These are phyloP conservation scores for Pseudogymnoascus sp. DNA, from an alignment of 2,329 filamentous ascomycete genomes.

Conservation along the genomic window DNA sequence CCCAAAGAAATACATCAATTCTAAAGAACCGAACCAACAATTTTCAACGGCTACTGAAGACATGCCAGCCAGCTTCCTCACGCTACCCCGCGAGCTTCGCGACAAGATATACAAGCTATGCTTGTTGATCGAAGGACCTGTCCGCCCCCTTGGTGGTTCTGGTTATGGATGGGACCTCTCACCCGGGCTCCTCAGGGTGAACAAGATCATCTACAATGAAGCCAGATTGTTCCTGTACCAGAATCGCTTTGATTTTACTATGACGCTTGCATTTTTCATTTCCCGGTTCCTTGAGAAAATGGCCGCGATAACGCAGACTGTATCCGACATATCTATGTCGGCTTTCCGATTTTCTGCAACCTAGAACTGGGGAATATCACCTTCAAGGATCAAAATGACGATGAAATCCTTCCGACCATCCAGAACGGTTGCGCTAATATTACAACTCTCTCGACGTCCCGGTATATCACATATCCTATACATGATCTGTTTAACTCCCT, in stretches of 20 bases:
- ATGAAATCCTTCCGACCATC: conserved; percentile 10
- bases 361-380: conserved; percentile 11
- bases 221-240: conserved; percentile 20
- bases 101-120: conserved; percentile 11
- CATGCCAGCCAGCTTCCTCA: conserved; percentile 11
- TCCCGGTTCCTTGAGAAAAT: conserved; percentile 19
- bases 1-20: no score
- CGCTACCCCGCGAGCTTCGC: conserved; percentile 13
- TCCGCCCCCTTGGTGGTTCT: background rate
- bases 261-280: background rate
- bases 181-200: conserved; percentile 16
- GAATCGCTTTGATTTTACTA: conserved; percentile 21
- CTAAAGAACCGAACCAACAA: no score
- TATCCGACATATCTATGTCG: conserved; percentile 17
- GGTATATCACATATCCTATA: conserved; percentile 8
- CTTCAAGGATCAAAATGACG: background rate
- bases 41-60: background rate
- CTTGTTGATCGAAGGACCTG: background rate
- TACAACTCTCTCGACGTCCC: conserved; percentile 15
- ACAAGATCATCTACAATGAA: conserved; percentile 20
- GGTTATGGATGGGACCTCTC: no score
- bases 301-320: conserved; percentile 18
- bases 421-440: conserved; percentile 18
- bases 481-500: conserved; percentile 7
- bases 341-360: conserved; percentile 17